These are phyloP conservation scores for Coleophoma crateriformis DNA, from an alignment of 2,329 filamentous ascomycete species.

Conservation along the genomic window DNA sequence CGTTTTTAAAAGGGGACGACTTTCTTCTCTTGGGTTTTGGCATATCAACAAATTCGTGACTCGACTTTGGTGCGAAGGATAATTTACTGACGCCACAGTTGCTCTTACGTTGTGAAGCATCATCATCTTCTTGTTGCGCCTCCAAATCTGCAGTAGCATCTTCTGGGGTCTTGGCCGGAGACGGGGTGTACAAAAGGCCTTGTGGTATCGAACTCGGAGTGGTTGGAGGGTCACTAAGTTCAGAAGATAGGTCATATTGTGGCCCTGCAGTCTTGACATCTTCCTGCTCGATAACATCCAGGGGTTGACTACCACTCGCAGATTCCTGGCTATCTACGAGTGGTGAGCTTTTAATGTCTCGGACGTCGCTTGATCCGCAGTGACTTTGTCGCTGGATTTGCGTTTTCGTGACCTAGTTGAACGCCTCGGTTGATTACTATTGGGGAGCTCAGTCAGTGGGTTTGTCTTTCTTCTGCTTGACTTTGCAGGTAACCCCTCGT, in stretches of 20 bases:
- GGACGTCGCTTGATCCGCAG: neutral
- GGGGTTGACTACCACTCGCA: conserved; percentile 26
- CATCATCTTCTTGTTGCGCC: too few species aligned
- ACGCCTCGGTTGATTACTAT: neutral
- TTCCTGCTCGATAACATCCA: conserved; percentile 15
- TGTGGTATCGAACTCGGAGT: too few species aligned
- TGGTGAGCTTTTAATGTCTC: conserved; percentile 24
- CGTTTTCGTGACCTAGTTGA: conserved; percentile 3
- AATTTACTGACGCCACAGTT: too few species aligned
- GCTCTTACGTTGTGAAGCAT: too few species aligned
- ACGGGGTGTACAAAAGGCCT: too few species aligned
- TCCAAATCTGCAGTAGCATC: too few species aligned
- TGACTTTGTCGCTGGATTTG: conserved; percentile 1
- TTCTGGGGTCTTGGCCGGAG: too few species aligned
- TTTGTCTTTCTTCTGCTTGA: neutral
- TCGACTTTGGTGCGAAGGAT: too few species aligned
- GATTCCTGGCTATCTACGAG: conserved; percentile 28
- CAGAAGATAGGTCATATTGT: neutral
- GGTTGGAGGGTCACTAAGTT: neutral
- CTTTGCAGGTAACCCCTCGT: neutral
- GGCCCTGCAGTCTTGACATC: neutral
- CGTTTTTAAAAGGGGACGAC: too few species aligned
- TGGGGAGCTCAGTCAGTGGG: neutral
- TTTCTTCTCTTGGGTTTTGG: too few species aligned
- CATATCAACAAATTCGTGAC: too few species aligned